These are phyloP conservation scores for Ogataea paradorogensis DNA, from an alignment of 805 yeast species.

Conservation along the genomic window DNA sequence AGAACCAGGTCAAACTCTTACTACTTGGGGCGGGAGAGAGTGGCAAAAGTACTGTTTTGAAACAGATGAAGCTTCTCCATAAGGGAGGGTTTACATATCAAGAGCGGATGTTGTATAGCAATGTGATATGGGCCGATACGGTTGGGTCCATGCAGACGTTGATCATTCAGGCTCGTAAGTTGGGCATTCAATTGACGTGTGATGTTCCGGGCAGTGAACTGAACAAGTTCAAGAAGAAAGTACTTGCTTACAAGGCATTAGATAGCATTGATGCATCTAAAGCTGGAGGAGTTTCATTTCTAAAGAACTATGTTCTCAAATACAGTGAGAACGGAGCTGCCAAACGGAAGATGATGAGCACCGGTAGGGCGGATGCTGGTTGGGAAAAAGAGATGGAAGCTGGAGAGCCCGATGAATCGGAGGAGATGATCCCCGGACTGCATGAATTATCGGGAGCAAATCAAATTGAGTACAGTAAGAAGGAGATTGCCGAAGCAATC, in stretches of 20 bases:
- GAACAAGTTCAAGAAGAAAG: slow-evolving; percentile 43
- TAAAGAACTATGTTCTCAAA: slow-evolving; percentile 61
- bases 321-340: slow-evolving; percentile 55
- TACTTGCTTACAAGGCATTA: slow-evolving; percentile 56
- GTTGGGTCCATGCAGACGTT: slow-evolving; percentile 78
- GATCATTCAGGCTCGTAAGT: slow-evolving; percentile 68
- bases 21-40: slow-evolving; percentile 94
- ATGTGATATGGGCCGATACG: slow-evolving; percentile 91
- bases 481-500: slow-evolving; percentile 71
- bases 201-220: slow-evolving; percentile 53
- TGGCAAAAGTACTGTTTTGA: slow-evolving; percentile 89
- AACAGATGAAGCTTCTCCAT: slow-evolving; percentile 83
- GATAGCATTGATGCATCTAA: slow-evolving; percentile 60
- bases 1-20: slow-evolving; percentile 64
- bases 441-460: slow-evolving; percentile 13
- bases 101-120: slow-evolving; percentile 76
- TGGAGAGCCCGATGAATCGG: slow-evolving; percentile 13
- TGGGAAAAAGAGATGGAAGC: slow-evolving; percentile 26
- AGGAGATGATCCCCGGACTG: slow-evolving; percentile 14
- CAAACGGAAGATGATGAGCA: slow-evolving; percentile 50
- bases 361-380: slow-evolving; percentile 46
- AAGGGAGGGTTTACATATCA: slow-evolving; percentile 78
- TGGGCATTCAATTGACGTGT: slow-evolving; percentile 63
- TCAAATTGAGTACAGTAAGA: slow-evolving; percentile 29
- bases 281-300: slow-evolving; percentile 64